Evolutionary conservation across 257 asterid genomes (phyloP).

Genomic region (Ehretia macrophylla): DNA sequence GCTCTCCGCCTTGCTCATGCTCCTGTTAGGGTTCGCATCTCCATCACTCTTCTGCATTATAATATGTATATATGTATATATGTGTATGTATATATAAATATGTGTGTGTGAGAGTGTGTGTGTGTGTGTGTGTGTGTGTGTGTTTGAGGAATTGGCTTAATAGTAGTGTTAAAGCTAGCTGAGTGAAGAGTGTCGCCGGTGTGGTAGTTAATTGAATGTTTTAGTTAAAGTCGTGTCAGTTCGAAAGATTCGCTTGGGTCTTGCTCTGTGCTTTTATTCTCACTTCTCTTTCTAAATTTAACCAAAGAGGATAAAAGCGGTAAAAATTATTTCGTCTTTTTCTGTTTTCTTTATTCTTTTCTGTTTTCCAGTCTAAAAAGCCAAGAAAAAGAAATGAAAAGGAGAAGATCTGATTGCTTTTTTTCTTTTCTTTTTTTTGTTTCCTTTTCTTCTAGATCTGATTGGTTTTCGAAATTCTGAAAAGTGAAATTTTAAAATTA

Average conservation of each 20-base stretch:
- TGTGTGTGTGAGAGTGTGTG: background rate
- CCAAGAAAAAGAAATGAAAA: background rate
- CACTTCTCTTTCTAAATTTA: background rate
- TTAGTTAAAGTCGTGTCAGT: background rate
- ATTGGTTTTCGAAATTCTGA: background rate
- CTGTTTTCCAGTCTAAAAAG: too few relatives aligned
- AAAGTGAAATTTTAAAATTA: too few relatives aligned
- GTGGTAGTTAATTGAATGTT: constrained; percentile 7
- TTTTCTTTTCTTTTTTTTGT: too few relatives aligned
- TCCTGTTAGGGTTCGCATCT: constrained; percentile 32
- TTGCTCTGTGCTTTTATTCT: background rate
- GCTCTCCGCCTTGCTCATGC: too few relatives aligned
- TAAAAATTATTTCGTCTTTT: background rate
- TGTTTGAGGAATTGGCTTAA: background rate
- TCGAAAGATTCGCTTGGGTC: background rate
- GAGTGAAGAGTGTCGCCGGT: background rate
- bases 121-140: background rate
- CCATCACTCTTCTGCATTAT: constrained; percentile 42
- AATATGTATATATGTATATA: background rate
- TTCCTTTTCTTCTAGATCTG: background rate
- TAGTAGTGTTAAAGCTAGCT: constrained; percentile 1
- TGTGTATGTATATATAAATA: background rate
- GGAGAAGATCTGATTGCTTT: background rate
- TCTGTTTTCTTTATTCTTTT: background rate
- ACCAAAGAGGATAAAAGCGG: background rate